phyloP scores from a whole-genome alignment of 2,329 filamentous ascomycete species.

The Hypoxylon rubiginosum region DNA sequence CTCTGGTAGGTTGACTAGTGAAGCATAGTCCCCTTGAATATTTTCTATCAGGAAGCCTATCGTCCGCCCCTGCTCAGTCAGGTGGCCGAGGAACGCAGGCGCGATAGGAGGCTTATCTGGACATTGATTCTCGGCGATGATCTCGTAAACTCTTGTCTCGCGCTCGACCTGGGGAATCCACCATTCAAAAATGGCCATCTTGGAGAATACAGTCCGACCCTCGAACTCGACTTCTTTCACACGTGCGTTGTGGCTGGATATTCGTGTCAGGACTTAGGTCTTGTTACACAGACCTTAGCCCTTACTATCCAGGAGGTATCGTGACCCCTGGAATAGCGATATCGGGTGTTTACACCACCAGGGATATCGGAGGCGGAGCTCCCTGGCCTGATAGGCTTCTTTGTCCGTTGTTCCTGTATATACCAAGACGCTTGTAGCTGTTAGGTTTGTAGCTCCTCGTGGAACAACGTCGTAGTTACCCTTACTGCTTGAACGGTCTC shows the following conservation, averaged over 20 bases:
- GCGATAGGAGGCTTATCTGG: conserved; percentile 34
- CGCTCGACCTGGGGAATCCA: conserved; percentile 40
- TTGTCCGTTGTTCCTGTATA: no score
- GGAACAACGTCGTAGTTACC: no score
- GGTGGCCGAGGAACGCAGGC: conserved; percentile 45
- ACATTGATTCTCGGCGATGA: conserved; percentile 24
- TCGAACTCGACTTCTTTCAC: conserved; percentile 39
- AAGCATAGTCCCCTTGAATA: conserved; percentile 35
- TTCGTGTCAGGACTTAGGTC: no score
- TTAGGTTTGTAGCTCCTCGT: no score
- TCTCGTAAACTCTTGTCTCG: conserved; percentile 41
- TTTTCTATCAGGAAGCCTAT: conserved; percentile 46
- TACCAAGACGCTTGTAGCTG: no score
- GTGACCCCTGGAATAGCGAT: no score
- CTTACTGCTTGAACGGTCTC: no score
- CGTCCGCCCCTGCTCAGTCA: conserved; percentile 40
- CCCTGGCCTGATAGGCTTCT: no score
- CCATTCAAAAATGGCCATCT: conserved; percentile 46
- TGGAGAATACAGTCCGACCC: conserved; percentile 37
- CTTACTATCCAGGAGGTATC: no score
- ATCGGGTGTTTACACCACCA: no score
- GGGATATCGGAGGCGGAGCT: no score
- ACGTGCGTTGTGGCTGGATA: conserved; percentile 42
- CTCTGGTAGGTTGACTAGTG: conserved; percentile 35
- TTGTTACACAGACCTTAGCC: no score